Conservation (phyloP, 2,329 filamentous ascomycete species). For the Colletotrichum acutatum region DNA sequence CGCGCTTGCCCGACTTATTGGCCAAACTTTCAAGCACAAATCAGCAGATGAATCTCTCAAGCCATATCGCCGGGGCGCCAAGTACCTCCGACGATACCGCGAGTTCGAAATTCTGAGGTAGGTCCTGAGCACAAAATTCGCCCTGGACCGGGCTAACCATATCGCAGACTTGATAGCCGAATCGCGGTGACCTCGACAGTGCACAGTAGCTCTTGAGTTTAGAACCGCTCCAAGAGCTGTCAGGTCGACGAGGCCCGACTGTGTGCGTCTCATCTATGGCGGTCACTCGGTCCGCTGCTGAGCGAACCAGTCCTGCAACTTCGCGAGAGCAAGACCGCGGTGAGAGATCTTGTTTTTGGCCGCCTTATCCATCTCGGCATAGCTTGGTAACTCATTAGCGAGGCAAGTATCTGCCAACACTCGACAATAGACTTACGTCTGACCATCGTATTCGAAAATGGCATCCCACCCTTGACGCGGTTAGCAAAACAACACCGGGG, state of each 20-base stretch:
- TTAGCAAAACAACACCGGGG: slow-evolving; percentile 16
- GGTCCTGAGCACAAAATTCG: neutral
- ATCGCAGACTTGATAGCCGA: slow-evolving; percentile 15
- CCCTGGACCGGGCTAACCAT: neutral
- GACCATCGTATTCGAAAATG: slow-evolving; percentile 91
- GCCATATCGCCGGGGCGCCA: slow-evolving; percentile 76
- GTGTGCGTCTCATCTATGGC: neutral
- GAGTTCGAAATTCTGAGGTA: slow-evolving; percentile 79
- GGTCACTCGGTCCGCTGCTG: slow-evolving; percentile 43
- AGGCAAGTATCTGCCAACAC: neutral
- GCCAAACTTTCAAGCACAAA: slow-evolving; percentile 55
- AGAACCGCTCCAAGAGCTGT: neutral
- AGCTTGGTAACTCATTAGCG: slow-evolving; percentile 53
- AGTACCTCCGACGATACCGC: slow-evolving; percentile 75
- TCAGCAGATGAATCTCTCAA: slow-evolving; percentile 69
- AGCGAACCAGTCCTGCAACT: slow-evolving; percentile 85
- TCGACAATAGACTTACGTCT: slow-evolving; percentile 67
- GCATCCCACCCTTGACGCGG: slow-evolving; percentile 84
- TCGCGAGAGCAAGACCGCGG: slow-evolving; percentile 85
- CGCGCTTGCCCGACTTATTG: slow-evolving; percentile 69
- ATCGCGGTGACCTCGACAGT: neutral
- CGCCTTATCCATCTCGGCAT: slow-evolving; percentile 92
- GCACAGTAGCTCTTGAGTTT: slow-evolving; percentile 2
- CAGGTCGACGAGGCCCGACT: no score
- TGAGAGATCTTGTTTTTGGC: slow-evolving; percentile 95